phyloP scores from a whole-genome alignment of 139 green algal genomes.

The Closterium sp. region DNA sequence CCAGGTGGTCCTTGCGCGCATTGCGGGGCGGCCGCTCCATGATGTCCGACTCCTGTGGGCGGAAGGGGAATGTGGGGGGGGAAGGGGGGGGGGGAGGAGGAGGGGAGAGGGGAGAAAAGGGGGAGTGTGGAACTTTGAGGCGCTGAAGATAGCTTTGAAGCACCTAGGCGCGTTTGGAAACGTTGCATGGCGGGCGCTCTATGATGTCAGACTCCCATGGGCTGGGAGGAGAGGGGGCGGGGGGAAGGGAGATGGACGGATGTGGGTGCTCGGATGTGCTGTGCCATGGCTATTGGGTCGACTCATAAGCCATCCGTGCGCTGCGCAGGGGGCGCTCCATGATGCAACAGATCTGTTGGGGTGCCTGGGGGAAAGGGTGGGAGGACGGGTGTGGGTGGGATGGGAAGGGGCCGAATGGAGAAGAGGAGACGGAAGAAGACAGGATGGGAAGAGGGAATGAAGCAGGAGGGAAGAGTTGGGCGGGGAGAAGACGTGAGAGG shows the following conservation, averaged over 20 bases:
- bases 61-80: not conserved
- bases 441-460: too few species aligned
- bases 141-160: conserved; percentile 8
- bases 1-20: conserved; percentile 64
- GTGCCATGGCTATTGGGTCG: too few species aligned
- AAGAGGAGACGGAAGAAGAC: too few species aligned
- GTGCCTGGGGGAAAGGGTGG: too few species aligned
- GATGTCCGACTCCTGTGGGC: conserved; percentile 67
- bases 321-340: too few species aligned
- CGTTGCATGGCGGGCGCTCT: conserved; percentile 67
- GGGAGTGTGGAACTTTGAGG: not conserved
- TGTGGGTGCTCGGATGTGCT: not conserved
- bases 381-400: too few species aligned
- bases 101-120: not conserved
- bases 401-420: too few species aligned
- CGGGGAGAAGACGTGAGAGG: too few species aligned
- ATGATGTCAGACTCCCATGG: conserved; percentile 74
- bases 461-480: too few species aligned
- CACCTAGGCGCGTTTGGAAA: conserved; percentile 65
- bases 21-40: conserved; percentile 73
- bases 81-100: not conserved
- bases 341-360: too few species aligned
- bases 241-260: not conserved
- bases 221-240: not conserved
- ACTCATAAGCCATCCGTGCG: too few species aligned